Evolutionary conservation across 2,329 filamentous ascomycete genomes (phyloP).

Genomic region (Diaporthe humulicola): DNA sequence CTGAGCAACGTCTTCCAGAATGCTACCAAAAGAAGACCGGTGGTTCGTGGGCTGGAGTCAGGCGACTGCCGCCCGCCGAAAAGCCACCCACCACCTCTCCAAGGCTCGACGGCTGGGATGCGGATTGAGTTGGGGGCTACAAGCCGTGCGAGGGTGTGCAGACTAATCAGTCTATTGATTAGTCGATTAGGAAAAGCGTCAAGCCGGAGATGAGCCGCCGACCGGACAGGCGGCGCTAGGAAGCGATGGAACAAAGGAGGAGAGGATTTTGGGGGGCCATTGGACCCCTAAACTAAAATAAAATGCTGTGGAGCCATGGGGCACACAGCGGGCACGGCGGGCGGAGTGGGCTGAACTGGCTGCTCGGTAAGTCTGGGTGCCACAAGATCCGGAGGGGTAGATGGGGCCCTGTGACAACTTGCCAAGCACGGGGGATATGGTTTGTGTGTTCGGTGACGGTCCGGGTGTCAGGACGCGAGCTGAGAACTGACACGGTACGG

Average conservation of each 20-base stretch:
- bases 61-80: conserved; percentile 3
- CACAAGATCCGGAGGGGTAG: neutral
- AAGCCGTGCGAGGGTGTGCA: neutral
- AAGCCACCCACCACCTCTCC: neutral
- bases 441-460: conserved; percentile 13
- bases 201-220: conserved; percentile 27
- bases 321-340: neutral
- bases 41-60: conserved; percentile 5
- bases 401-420: conserved; percentile 7
- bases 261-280: neutral
- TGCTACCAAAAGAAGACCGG: neutral
- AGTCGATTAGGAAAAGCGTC: neutral
- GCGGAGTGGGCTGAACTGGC: neutral
- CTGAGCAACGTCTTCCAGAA: neutral
- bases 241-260: conserved; percentile 5
- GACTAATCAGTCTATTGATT: neutral
- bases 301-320: neutral
- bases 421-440: conserved; percentile 3
- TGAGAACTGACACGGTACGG: neutral
- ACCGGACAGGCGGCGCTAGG: conserved; percentile 6
- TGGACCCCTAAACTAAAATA: conserved; percentile 30
- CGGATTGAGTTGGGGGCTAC: neutral
- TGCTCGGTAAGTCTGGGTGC: neutral
- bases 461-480: conserved; percentile 4
- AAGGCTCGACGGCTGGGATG: neutral